Evolutionary conservation across 768 basidiomycete genomes (phyloP), one percentile per base, ranked within the genome.

Genomic region (Trametes cubensis): DNA sequence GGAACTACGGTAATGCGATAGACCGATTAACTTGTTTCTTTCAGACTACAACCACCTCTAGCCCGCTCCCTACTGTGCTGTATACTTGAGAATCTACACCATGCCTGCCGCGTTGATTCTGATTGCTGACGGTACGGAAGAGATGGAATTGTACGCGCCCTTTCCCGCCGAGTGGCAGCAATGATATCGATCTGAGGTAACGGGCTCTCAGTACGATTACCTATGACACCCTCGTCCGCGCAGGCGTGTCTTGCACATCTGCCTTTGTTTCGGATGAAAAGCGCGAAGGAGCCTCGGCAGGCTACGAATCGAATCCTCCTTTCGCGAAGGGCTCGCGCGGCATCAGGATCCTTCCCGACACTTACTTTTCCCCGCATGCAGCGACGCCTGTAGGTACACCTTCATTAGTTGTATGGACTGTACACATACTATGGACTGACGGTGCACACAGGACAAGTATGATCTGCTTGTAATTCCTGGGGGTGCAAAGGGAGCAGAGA

Each of bases 61-160:
- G 10, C 34, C 34, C 11, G 5, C 34, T 6, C 10, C 11, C 6
- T 5, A 6, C 34, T 34, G 10, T 34, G 10, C 34, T 34, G 2
- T 34, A 11, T 2, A 34, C 5, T 21, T 13, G 6, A 44, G 18
- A 44, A 21, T 17, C 2, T 13, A 14, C 21, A 61, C 21, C 39
- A 73, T 73, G 71, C 77, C 81, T 11, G 83, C 85, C 40, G 92
- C 88, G 6, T 77, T 92, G 21, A 80, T 94, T 49, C 77, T 94
- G 23, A 82, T 94, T 26, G 88, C 91, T 18, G 82, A 92, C 70
- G 92, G 92, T 14, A 92, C 92, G 1, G 92, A 94, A 71, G 92
- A 94, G 75, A 92, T 92, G 86, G 91, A 92, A 74, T 93, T 92
- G 91, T 90, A 69, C 67, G 85, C 69, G n/a, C 23, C 7, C 28